Percentiles rank a stretch among this genome's conserved stretches.
These are phyloP conservation scores for Stagonosporopsis cucurbitacearum DNA, from an alignment of 2,329 filamentous ascomycete species.

Conservation along the genomic window DNA sequence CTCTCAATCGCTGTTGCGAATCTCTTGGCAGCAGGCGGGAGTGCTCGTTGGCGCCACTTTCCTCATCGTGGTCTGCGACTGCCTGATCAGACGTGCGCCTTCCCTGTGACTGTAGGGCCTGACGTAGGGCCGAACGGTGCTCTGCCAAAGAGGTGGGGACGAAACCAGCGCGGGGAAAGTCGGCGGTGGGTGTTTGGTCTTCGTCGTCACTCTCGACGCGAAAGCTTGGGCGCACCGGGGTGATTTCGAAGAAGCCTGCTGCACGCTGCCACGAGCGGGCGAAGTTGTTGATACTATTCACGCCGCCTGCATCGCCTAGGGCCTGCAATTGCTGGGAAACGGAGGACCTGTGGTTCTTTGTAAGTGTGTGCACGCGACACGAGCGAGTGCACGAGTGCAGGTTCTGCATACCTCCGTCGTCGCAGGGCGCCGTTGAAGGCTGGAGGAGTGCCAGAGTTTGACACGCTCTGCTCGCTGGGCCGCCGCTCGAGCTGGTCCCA, in stretches of 20 bases:
- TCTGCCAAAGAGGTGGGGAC: constrained; percentile 44
- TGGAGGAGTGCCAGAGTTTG: constrained; percentile 35
- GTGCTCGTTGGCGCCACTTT: constrained; percentile 42
- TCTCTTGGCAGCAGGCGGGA: constrained; percentile 36
- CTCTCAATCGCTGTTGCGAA: constrained; percentile 39
- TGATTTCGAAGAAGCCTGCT: constrained; percentile 84
- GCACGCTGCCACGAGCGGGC: constrained; percentile 91
- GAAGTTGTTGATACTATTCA: constrained; percentile 94
- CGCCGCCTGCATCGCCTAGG: constrained; percentile 76
- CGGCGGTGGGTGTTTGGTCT: constrained; percentile 39
- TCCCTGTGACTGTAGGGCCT: constrained; percentile 48
- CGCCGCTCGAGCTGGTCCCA: constrained; percentile 47
- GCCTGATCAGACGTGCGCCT: constrained; percentile 49
- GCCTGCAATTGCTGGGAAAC: constrained; percentile 59
- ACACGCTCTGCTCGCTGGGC: constrained; percentile 39
- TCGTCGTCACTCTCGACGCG: constrained; percentile 54
- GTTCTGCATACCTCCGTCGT: constrained; percentile 43
- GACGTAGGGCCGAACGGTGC: constrained; percentile 52
- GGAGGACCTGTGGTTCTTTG: constrained; percentile 49
- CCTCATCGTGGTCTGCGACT: constrained; percentile 44
- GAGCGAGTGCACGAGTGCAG: constrained; percentile 2
- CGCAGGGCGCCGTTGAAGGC: constrained; percentile 40
- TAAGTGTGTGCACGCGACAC: constrained; percentile 16
- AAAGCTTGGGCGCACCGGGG: constrained; percentile 79
- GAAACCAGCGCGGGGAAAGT: constrained; percentile 41